Evolutionary conservation across 116 monocot species (phyloP).

Genomic region (Zostera marina): DNA sequence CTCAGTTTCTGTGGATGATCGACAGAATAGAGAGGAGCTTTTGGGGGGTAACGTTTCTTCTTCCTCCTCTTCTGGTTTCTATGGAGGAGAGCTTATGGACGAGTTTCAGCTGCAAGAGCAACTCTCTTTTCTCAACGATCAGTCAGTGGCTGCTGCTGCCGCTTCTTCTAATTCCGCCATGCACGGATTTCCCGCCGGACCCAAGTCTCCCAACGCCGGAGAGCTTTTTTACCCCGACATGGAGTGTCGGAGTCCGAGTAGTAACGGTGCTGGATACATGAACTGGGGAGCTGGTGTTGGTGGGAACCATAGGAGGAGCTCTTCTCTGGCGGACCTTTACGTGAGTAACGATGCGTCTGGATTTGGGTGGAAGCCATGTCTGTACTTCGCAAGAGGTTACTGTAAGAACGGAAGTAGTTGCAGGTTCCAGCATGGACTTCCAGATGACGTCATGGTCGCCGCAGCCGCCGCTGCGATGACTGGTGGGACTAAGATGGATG

Average conservation of each 20-base stretch:
- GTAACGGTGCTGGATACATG: conserved; percentile 17
- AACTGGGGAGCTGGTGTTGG: conserved; percentile 14
- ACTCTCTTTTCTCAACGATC: conserved; percentile 42
- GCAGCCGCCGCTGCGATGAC: conserved; percentile 2
- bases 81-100: conserved; percentile 23
- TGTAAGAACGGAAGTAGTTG: conserved; percentile 76
- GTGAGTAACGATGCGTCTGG: conserved; percentile 17
- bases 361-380: conserved; percentile 69
- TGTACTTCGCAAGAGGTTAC: conserved; percentile 73
- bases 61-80: conserved; percentile 16
- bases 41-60: neutral
- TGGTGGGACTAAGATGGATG: conserved; percentile 25
- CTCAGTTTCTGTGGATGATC: conserved; percentile 6
- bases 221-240: conserved; percentile 8
- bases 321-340: conserved; percentile 43
- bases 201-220: neutral
- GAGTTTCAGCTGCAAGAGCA: conserved; percentile 64
- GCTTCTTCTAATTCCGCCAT: neutral
- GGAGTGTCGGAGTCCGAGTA: conserved; percentile 24
- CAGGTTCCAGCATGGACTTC: conserved; percentile 57
- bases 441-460: conserved; percentile 21
- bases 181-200: conserved; percentile 4
- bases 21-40: conserved; percentile 11
- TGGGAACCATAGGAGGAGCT: conserved; percentile 35
- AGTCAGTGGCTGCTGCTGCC: neutral